Evolutionary conservation across 2,329 filamentous ascomycete genomes (phyloP).

Genomic region (Aphanoascus verrucosus): DNA sequence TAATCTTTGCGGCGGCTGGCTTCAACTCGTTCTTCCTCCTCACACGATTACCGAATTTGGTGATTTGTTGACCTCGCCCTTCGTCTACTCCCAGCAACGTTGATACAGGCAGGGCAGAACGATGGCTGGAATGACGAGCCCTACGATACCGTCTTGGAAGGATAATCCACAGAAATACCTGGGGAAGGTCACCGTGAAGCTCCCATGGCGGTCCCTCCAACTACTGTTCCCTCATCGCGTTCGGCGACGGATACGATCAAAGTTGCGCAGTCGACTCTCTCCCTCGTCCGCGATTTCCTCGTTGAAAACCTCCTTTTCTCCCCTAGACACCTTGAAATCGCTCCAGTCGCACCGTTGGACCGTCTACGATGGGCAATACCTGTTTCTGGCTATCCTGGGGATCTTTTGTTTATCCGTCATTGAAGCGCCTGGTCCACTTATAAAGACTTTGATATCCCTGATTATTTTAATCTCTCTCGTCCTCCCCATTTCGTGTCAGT

Average conservation of each 20-base stretch:
- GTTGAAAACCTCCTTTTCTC: conserved; percentile 72
- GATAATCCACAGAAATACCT: conserved; percentile 36
- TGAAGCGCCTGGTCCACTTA: conserved; percentile 61
- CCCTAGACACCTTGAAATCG: conserved; percentile 62
- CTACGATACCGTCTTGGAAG: conserved; percentile 37
- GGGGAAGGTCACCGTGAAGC: conserved; percentile 36
- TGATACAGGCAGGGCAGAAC: background rate
- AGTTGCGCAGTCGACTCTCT: conserved; percentile 55
- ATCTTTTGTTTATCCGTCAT: conserved; percentile 79
- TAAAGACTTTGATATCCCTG: conserved; percentile 63
- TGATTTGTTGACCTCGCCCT: conserved; percentile 1
- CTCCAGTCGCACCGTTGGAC: conserved; percentile 71
- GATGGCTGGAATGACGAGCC: conserved; percentile 23
- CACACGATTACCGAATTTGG: conserved; percentile 3
- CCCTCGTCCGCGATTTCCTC: conserved; percentile 62
- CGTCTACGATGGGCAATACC: conserved; percentile 74
- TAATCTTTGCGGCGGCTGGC: background rate
- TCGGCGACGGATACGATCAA: conserved; percentile 57
- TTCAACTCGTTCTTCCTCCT: background rate
- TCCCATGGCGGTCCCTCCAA: conserved; percentile 42
- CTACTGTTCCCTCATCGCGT: conserved; percentile 51
- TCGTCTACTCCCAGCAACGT: background rate
- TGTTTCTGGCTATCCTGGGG: conserved; percentile 59
- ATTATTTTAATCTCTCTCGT: conserved; percentile 59
- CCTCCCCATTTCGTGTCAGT: conserved; percentile 77